phyloP scores from a whole-genome alignment of 1,139 yeast species.

The Nakaseomyces nivariensis region DNA sequence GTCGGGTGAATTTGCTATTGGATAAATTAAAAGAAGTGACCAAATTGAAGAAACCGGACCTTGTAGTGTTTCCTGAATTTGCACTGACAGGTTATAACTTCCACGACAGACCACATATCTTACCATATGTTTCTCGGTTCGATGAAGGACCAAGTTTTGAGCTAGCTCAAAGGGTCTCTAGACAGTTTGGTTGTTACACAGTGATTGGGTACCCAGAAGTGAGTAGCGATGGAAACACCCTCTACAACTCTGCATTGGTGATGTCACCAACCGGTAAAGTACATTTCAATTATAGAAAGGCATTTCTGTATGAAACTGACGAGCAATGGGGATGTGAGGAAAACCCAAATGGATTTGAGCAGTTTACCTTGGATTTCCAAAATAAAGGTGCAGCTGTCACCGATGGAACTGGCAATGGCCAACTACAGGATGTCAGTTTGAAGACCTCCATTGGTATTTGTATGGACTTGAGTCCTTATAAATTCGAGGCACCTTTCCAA shows the following conservation, averaged over 20 bases:
- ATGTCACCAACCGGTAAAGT: constrained; percentile 49
- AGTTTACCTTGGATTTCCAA: constrained; percentile 22
- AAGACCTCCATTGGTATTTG: constrained; percentile 72
- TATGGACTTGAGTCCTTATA: constrained; percentile 87
- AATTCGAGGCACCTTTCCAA: constrained; percentile 70
- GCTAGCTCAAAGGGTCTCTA: constrained; percentile 51
- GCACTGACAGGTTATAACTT: constrained; percentile 84
- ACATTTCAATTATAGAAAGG: constrained; percentile 63
- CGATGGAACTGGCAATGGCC: neutral
- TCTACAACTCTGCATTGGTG: constrained; percentile 67
- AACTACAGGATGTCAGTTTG: constrained; percentile 23
- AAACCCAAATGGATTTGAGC: constrained; percentile 47
- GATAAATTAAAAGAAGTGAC: constrained; percentile 7
- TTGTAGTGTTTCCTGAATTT: constrained; percentile 71
- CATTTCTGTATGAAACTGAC: constrained; percentile 72
- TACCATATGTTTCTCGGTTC: constrained; percentile 47
- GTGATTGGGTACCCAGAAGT: constrained; percentile 77
- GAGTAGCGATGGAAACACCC: constrained; percentile 21
- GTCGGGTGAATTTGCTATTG: constrained; percentile 33
- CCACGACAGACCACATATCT: constrained; percentile 39
- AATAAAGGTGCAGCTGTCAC: constrained; percentile 5
- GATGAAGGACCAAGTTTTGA: constrained; percentile 38
- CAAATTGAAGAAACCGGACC: constrained; percentile 36
- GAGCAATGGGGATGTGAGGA: constrained; percentile 73
- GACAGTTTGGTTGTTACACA: constrained; percentile 50